These are phyloP conservation scores for Podospora pseudoanserina DNA, from an alignment of 495 filamentous ascomycete species.

Conservation along the genomic window DNA sequence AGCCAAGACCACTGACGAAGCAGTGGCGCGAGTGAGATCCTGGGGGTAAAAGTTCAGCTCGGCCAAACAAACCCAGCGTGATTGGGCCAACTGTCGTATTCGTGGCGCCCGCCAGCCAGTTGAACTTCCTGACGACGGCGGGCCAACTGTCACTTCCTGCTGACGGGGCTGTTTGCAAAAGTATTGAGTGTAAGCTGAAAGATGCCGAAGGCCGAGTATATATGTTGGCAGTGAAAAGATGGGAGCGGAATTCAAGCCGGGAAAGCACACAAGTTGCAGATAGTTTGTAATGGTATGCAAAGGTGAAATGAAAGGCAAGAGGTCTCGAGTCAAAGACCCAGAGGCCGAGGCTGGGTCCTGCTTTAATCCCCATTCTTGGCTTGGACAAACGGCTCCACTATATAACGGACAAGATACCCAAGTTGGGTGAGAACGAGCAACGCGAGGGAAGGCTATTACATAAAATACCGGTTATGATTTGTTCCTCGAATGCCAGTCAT, in stretches of 20 bases:
- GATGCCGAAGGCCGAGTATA: neutral
- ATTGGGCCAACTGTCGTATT: constrained; percentile 16
- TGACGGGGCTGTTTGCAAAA: neutral
- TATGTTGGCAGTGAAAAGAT: neutral
- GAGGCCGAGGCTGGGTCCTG: neutral
- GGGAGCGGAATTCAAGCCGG: neutral
- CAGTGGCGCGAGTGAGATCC: neutral
- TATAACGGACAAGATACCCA: neutral
- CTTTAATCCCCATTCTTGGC: constrained; percentile 2
- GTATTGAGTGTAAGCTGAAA: neutral
- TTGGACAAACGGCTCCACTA: neutral
- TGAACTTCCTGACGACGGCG: neutral
- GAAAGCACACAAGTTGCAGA: neutral
- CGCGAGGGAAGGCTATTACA: neutral
- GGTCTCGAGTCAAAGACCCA: neutral
- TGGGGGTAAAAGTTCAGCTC: constrained; percentile 14
- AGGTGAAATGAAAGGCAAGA: neutral
- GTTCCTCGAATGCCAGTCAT: neutral
- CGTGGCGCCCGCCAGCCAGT: constrained; percentile 9
- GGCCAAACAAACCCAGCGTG: constrained; percentile 7
- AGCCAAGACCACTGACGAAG: constrained; percentile 15
- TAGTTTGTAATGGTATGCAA: neutral
- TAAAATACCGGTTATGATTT: neutral
- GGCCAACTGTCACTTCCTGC: constrained; percentile 20
- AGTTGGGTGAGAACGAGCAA: neutral